Conservation (phyloP, 1,284 basidiomycete genomes). For the Ceratobasidium sp. region DNA sequence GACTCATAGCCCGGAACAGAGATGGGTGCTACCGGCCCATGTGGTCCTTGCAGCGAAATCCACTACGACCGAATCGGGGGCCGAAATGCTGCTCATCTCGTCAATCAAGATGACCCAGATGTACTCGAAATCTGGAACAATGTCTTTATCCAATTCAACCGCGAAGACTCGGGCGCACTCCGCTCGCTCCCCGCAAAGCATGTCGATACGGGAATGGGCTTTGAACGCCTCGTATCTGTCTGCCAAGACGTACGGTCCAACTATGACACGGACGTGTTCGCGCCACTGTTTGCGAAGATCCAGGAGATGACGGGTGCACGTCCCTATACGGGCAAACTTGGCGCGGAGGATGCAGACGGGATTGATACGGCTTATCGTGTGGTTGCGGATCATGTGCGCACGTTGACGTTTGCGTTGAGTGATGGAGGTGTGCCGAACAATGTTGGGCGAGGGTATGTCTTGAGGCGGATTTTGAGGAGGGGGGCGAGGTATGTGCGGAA, state of each 20-base stretch:
- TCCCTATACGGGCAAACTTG: conserved; percentile 90
- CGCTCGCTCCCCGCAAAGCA: conserved; percentile 90
- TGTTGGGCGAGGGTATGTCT: conserved; percentile 95
- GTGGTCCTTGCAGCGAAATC: conserved; percentile 97
- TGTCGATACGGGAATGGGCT: conserved; percentile 99
- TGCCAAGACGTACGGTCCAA: conserved; percentile 94
- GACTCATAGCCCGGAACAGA: conserved; percentile 65
- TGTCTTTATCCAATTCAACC: conserved; percentile 99
- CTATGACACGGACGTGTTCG: conserved; percentile 97
- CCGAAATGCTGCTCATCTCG: conserved; percentile 90
- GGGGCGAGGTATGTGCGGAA: conserved; percentile 96
- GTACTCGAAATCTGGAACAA: conserved; percentile 99
- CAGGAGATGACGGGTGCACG: conserved; percentile 91
- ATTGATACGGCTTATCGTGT: conserved; percentile 98
- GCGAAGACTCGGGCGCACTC: conserved; percentile 89
- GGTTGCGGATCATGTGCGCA: conserved; percentile 96
- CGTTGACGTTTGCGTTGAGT: conserved; percentile 94
- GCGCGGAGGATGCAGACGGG: conserved; percentile 92
- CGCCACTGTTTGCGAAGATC: conserved; percentile 89
- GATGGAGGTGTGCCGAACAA: conserved; percentile 98
- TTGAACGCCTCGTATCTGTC: conserved; percentile 95
- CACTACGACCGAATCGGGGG: conserved; percentile 97
- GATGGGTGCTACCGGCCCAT: conserved; percentile 98
- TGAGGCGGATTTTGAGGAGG: conserved; percentile 90
- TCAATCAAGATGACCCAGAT: conserved; percentile 95